These are phyloP conservation scores for Citrus hindsii DNA, from an alignment of 345 rosid species.

Conservation along the genomic window DNA sequence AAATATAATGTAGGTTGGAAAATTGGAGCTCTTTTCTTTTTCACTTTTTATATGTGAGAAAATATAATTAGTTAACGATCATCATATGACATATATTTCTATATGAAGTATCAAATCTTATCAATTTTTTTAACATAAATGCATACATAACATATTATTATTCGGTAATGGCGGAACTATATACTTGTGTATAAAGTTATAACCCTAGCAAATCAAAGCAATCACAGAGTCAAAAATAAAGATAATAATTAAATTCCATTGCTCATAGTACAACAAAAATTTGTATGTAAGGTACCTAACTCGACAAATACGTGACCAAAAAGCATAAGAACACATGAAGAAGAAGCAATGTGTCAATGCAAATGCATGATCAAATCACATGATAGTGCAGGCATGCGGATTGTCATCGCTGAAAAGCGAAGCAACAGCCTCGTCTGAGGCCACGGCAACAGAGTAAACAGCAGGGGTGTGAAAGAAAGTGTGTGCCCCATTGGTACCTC, in stretches of 20 bases:
- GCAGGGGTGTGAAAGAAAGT: conserved; percentile 81
- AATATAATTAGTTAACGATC: too few relatives aligned
- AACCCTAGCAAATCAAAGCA: neutral
- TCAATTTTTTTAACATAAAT: too few relatives aligned
- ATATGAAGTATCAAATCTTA: too few relatives aligned
- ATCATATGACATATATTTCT: too few relatives aligned
- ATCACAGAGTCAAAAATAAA: neutral
- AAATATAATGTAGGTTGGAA: neutral
- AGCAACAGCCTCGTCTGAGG: conserved; percentile 79
- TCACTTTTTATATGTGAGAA: too few relatives aligned
- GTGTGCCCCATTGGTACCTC: conserved; percentile 42
- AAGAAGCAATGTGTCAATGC: too few relatives aligned
- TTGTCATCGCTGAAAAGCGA: conserved; percentile 89
- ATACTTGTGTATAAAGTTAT: neutral
- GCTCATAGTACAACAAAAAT: neutral
- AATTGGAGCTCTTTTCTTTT: too few relatives aligned
- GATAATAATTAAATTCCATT: neutral
- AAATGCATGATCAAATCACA: too few relatives aligned
- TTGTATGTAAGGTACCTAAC: neutral
- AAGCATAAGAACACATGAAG: neutral
- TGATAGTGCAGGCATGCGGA: conserved; percentile 74
- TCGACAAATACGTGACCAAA: neutral
- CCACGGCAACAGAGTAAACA: conserved; percentile 73
- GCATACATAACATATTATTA: too few relatives aligned
- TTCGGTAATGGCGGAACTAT: too few relatives aligned